A percentile compares a stretch with the other conserved stretches of the same genome.
Evolutionary conservation across 768 basidiomycete genomes (phyloP).

Genomic region (Phylloporus sp.): DNA sequence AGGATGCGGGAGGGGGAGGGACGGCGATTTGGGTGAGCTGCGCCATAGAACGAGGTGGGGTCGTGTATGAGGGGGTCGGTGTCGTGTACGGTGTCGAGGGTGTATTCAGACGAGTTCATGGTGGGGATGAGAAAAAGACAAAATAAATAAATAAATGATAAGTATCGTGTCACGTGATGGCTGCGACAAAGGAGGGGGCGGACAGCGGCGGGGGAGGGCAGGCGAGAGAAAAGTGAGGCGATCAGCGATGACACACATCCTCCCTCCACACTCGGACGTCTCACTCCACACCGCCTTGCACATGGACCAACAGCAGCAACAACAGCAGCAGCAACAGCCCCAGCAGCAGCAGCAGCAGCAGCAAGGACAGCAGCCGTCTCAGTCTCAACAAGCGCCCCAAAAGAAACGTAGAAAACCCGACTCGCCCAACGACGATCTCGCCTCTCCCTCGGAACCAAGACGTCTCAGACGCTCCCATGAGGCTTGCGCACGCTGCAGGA

Average conservation of each 20-base stretch:
- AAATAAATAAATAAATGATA: background rate
- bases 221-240: slow-evolving; percentile 10
- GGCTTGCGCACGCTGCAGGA: slow-evolving; percentile 89
- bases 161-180: slow-evolving; percentile 15
- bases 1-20: slow-evolving; percentile 54
- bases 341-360: slow-evolving; percentile 33
- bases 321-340: slow-evolving; percentile 37
- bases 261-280: slow-evolving; percentile 43
- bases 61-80: slow-evolving; percentile 32
- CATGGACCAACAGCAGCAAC: slow-evolving; percentile 61
- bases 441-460: slow-evolving; percentile 63
- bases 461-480: slow-evolving; percentile 85
- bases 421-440: slow-evolving; percentile 48
- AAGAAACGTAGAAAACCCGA: slow-evolving; percentile 63
- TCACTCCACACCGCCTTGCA: slow-evolving; percentile 59
- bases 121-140: background rate
- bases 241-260: slow-evolving; percentile 43
- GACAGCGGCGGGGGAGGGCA: background rate
- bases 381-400: slow-evolving; percentile 32
- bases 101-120: slow-evolving; percentile 51
- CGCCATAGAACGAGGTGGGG: slow-evolving; percentile 47
- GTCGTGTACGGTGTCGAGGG: slow-evolving; percentile 53
- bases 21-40: slow-evolving; percentile 35
- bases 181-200: slow-evolving; percentile 19
- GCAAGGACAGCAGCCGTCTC: slow-evolving; percentile 28